Percentiles rank a stretch among this genome's conserved stretches.
These are phyloP conservation scores for Aspergillus carbonarius DNA, from an alignment of 2,329 filamentous ascomycete genomes.

Conservation along the genomic window DNA sequence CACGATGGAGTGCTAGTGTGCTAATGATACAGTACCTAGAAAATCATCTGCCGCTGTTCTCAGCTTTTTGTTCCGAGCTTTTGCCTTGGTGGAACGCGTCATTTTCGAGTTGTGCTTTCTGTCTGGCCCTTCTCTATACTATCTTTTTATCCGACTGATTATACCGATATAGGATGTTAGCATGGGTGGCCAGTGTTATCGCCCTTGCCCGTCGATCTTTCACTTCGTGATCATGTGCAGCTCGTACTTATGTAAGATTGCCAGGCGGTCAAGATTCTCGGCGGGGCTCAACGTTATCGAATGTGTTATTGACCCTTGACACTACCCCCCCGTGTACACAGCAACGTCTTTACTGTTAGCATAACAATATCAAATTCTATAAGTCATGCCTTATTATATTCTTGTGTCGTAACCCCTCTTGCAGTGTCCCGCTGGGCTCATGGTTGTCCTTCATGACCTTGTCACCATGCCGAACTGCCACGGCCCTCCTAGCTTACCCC, in stretches of 20 bases:
- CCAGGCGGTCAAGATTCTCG: neutral
- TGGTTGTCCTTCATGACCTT: neutral
- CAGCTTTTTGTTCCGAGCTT: slow-evolving; percentile 11
- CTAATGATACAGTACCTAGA: slow-evolving; percentile 1
- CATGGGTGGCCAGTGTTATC: no score
- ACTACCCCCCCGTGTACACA: no score
- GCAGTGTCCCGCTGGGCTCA: neutral
- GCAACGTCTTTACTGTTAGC: no score
- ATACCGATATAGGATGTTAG: no score
- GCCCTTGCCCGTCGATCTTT: no score
- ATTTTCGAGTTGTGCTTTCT: slow-evolving; percentile 5
- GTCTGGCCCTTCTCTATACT: neutral
- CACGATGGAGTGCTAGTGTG: neutral
- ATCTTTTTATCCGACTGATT: no score
- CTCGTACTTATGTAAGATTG: no score
- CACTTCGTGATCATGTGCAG: no score
- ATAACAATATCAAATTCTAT: neutral
- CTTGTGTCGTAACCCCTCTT: neutral
- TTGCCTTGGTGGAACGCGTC: slow-evolving; percentile 20
- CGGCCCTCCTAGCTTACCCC: neutral
- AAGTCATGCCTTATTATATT: neutral
- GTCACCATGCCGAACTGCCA: neutral
- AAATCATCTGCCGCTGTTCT: neutral
- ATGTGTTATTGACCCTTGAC: no score
- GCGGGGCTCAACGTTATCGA: neutral